Evolutionary conservation across 2,329 filamentous ascomycete genomes (phyloP).

Genomic region (Trichoderma semiorbis): DNA sequence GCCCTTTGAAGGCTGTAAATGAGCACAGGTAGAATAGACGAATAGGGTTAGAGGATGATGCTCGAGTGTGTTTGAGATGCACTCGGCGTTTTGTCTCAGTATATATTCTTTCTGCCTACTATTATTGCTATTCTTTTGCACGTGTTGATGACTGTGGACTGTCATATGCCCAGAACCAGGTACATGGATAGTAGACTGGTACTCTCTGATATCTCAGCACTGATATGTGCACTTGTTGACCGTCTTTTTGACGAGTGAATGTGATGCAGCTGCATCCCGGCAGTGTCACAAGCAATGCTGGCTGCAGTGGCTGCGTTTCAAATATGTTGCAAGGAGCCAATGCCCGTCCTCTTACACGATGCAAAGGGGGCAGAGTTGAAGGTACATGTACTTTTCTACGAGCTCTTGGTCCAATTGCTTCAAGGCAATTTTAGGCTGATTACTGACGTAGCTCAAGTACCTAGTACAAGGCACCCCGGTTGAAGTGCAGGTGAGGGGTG

Average conservation of each 20-base stretch:
- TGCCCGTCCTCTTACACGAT: not conserved
- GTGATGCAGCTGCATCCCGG: not conserved
- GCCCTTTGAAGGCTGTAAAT: not conserved
- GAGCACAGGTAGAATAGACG: not conserved
- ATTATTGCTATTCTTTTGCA: not conserved
- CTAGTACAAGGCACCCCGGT: not conserved
- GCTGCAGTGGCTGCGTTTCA: conserved; percentile 4
- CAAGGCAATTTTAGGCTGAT: accelerated
- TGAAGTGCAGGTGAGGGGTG: not conserved
- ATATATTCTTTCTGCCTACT: not conserved
- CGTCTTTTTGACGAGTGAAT: not conserved
- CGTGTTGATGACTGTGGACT: not conserved
- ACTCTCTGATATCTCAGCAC: not conserved
- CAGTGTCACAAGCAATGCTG: not conserved
- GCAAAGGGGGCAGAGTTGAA: not conserved
- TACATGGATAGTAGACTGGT: not conserved
- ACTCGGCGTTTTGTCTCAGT: not conserved
- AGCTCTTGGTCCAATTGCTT: too few relatives aligned
- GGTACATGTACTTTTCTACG: not conserved
- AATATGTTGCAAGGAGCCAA: not conserved
- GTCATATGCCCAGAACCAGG: not conserved
- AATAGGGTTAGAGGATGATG: not conserved
- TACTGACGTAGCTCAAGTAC: not conserved
- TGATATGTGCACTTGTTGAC: not conserved
- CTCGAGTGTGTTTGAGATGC: not conserved